phyloP scores from a whole-genome alignment of 2,329 filamentous ascomycete genomes.

The Arthrinium phaeospermum region DNA sequence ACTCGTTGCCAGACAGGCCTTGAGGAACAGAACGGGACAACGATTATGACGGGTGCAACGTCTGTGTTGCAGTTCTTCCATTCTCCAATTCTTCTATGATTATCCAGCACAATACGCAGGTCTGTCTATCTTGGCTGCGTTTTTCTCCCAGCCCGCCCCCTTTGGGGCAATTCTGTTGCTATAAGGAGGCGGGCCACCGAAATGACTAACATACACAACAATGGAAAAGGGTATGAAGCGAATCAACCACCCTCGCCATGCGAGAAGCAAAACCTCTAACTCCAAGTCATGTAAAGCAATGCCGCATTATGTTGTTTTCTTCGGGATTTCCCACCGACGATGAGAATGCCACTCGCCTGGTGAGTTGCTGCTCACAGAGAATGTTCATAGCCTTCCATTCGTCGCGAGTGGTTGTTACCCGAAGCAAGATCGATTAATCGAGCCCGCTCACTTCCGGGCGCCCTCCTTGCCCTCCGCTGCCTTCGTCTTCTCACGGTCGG shows the following conservation, averaged over 20 bases:
- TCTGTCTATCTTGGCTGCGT: neutral
- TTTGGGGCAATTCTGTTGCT: neutral
- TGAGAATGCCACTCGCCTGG: neutral
- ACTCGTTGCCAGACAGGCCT: neutral
- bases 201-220: neutral
- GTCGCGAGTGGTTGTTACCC: neutral
- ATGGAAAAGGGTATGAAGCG: slow-evolving; percentile 1
- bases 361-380: neutral
- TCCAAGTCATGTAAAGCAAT: slow-evolving; percentile 13
- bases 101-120: neutral
- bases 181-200: neutral
- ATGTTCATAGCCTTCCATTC: neutral
- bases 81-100: neutral
- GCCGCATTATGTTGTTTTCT: neutral
- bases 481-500: slow-evolving; percentile 39
- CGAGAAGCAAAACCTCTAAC: slow-evolving; percentile 4
- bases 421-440: neutral
- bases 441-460: neutral
- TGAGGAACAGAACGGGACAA: neutral
- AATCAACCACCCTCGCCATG: slow-evolving; percentile 2
- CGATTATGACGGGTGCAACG: neutral
- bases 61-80: neutral
- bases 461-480: neutral
- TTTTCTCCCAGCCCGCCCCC: neutral
- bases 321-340: neutral